These are phyloP conservation scores for Candida nanaspora DNA, from an alignment of 805 yeast genomes.

Conservation along the genomic window DNA sequence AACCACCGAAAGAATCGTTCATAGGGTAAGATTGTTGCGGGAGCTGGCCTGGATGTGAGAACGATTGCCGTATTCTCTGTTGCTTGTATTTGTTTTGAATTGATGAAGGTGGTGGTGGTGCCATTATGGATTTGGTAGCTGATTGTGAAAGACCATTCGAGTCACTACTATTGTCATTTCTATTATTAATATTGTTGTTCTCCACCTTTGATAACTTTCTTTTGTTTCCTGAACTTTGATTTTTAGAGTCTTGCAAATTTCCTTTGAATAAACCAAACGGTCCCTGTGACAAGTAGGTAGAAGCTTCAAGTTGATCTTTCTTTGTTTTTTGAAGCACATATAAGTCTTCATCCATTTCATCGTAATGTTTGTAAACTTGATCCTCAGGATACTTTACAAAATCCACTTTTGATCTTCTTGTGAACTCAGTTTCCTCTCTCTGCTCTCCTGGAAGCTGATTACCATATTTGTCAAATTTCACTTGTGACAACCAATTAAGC, in stretches of 20 bases:
- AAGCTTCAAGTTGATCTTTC: constrained; percentile 6
- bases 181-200: not conserved
- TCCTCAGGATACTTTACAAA: constrained; percentile 66
- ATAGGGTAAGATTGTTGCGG: not conserved
- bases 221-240: too few relatives aligned
- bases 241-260: too few relatives aligned
- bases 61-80: not conserved
- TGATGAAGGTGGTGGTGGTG: not conserved
- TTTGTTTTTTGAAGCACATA: constrained; percentile 44
- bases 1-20: constrained; percentile 26
- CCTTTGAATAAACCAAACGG: constrained; percentile 76
- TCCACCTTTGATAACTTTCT: too few relatives aligned
- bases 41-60: not conserved
- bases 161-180: not conserved
- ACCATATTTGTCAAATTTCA: constrained; percentile 42
- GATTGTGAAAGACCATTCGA: too few relatives aligned
- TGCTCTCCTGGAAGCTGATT: constrained; percentile 25
- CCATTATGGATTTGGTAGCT: too few relatives aligned
- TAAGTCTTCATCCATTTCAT: constrained; percentile 73
- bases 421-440: constrained; percentile 39
- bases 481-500: constrained; percentile 67
- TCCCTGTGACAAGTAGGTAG: constrained; percentile 39
- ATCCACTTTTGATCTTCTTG: constrained; percentile 64
- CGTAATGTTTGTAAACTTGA: constrained; percentile 58
- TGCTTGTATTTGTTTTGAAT: not conserved